phyloP scores from a whole-genome alignment of 2,329 filamentous ascomycete genomes.

The Trichothecium sympodiale region DNA sequence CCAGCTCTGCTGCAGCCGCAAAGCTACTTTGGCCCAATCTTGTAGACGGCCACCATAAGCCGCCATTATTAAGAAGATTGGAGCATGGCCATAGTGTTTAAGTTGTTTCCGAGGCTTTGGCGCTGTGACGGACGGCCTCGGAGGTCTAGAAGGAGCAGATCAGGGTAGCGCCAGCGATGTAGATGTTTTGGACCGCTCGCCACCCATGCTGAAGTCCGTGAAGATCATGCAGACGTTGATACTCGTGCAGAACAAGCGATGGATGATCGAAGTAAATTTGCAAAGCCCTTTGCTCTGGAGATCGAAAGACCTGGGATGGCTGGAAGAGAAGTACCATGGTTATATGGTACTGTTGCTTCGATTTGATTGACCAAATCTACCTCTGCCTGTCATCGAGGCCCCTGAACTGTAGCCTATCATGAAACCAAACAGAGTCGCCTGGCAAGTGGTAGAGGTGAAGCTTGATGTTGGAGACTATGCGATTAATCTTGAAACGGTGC shows the following conservation, averaged over 20 bases:
- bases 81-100: constrained; percentile 19
- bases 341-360: constrained; percentile 20
- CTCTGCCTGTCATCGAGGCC: constrained; percentile 7
- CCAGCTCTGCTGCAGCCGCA: constrained; percentile 5
- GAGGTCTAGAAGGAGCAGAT: constrained; percentile 27
- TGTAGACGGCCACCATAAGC: constrained; percentile 27
- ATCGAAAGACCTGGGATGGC: constrained; percentile 21
- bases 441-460: constrained; percentile 13
- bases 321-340: constrained; percentile 22
- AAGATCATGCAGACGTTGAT: constrained; percentile 17
- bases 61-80: constrained; percentile 23
- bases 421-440: constrained; percentile 8
- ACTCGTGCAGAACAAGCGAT: constrained; percentile 12
- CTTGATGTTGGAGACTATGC: constrained; percentile 13
- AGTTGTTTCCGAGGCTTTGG: constrained; percentile 7
- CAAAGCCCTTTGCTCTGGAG: constrained; percentile 16
- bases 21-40: constrained; percentile 19
- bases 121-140: constrained; percentile 11
- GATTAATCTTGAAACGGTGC: constrained; percentile 14
- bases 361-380: constrained; percentile 13
- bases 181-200: constrained; percentile 25
- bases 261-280: constrained; percentile 18
- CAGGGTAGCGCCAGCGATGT: constrained; percentile 23
- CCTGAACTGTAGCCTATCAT: too few species aligned
- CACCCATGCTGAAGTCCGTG: constrained; percentile 20